These are phyloP conservation scores for Hygrocybe punicea DNA, from an alignment of 768 basidiomycete genomes.

Conservation along the genomic window DNA sequence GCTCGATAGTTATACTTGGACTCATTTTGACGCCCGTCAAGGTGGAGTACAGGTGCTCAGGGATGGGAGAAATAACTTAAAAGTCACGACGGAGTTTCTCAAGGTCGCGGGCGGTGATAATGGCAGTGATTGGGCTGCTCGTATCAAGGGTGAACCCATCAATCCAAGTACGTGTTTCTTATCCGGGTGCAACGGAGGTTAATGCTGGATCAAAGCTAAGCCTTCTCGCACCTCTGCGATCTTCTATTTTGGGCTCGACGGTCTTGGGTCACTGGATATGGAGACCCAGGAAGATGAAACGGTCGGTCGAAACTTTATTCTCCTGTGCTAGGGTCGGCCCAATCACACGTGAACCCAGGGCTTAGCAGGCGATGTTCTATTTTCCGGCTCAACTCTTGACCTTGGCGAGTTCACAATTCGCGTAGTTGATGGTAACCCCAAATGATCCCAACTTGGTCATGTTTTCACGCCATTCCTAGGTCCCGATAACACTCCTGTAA, in stretches of 20 bases:
- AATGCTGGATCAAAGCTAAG: conserved; percentile 26
- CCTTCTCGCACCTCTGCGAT: conserved; percentile 71
- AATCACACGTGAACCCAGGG: conserved; percentile 49
- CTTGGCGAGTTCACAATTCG: conserved; percentile 81
- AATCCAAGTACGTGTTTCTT: conserved; percentile 46
- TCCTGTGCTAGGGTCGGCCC: not conserved
- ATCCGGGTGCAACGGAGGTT: not conserved
- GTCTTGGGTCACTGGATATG: conserved; percentile 77
- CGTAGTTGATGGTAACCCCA: conserved; percentile 64
- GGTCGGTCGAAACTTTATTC: conserved; percentile 40
- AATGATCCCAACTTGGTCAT: not conserved
- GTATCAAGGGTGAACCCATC: conserved; percentile 80
- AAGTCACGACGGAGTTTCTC: conserved; percentile 79
- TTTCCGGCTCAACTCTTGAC: conserved; percentile 72
- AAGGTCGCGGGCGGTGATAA: conserved; percentile 80
- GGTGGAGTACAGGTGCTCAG: conserved; percentile 83
- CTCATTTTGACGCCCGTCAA: conserved; percentile 78
- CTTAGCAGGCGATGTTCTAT: conserved; percentile 61
- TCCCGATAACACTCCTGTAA: conserved; percentile 52
- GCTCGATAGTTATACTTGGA: conserved; percentile 81
- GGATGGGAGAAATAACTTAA: conserved; percentile 79
- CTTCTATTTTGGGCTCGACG: conserved; percentile 87
- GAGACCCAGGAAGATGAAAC: conserved; percentile 72
- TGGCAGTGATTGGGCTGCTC: conserved; percentile 86
- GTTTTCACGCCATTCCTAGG: conserved; percentile 37